Conservation (phyloP, 202 grass and related monocot genomes). For the Panicum hallii region DNA sequence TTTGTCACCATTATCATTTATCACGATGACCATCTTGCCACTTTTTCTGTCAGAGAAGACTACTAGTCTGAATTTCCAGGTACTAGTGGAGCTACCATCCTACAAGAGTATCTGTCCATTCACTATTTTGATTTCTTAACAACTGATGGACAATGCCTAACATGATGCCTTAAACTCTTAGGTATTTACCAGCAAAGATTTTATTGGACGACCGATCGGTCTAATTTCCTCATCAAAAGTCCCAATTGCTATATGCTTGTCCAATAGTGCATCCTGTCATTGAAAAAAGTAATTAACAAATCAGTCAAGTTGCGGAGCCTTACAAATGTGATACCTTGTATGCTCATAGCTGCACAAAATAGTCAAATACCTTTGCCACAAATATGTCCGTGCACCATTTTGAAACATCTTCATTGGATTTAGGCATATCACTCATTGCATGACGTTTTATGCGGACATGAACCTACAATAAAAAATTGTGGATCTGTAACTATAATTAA, state of each 20-base stretch:
- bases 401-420: conserved; percentile 85
- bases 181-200: conserved; percentile 73
- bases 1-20: not conserved
- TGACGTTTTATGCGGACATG: conserved; percentile 86
- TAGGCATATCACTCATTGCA: conserved; percentile 79
- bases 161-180: not conserved
- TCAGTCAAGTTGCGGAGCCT: conserved; percentile 2
- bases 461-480: conserved; percentile 50
- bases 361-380: conserved; percentile 67
- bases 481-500: not conserved
- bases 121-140: conserved; percentile 11
- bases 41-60: not conserved
- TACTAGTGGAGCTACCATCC: not conserved
- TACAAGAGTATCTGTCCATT: not conserved
- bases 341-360: conserved; percentile 30
- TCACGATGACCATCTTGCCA: conserved; percentile 1
- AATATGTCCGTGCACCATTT: conserved; percentile 97
- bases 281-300: conserved; percentile 28
- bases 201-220: conserved; percentile 62
- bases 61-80: conserved; percentile 8
- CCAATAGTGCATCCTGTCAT: conserved; percentile 68
- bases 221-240: conserved; percentile 71
- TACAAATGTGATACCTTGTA: not conserved
- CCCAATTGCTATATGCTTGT: conserved; percentile 65
- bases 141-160: not conserved